A percentile compares a stretch with the other conserved stretches of the same genome.
These are phyloP conservation scores for Coemansia sp. DNA, from an alignment of 192 early-diverging fungal genomes.

Conservation along the genomic window DNA sequence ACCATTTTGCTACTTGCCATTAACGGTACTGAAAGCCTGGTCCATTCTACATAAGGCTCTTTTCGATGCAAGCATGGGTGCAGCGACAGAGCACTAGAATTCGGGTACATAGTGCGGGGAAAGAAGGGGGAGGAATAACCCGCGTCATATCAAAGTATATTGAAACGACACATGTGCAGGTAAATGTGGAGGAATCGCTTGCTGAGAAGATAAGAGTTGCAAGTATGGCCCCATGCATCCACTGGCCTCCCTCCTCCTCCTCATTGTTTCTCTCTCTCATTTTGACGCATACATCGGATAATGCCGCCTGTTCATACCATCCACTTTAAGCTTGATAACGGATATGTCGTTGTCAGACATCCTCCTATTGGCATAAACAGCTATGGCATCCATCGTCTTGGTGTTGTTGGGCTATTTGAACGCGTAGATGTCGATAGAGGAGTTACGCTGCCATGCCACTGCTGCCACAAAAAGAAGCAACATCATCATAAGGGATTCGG, in stretches of 20 bases:
- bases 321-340: neutral
- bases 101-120: too few species aligned
- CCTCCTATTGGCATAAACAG: neutral
- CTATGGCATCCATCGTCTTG: neutral
- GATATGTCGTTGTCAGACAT: neutral
- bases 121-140: too few species aligned
- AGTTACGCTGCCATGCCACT: neutral
- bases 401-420: neutral
- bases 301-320: slow-evolving; percentile 34
- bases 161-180: neutral
- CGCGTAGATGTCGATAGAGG: neutral
- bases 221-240: too few species aligned
- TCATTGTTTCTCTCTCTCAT: neutral
- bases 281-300: too few species aligned
- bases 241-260: too few species aligned
- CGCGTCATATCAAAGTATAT: neutral
- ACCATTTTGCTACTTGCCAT: too few species aligned
- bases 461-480: slow-evolving; percentile 7
- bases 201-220: too few species aligned
- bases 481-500: too few species aligned
- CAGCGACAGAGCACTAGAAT: too few species aligned
- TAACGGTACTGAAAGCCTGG: too few species aligned
- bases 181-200: neutral
- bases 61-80: too few species aligned
- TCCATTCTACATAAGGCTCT: too few species aligned